phyloP scores from a whole-genome alignment of 2,329 filamentous ascomycete genomes.

The Chaetomiaceae sp. region DNA sequence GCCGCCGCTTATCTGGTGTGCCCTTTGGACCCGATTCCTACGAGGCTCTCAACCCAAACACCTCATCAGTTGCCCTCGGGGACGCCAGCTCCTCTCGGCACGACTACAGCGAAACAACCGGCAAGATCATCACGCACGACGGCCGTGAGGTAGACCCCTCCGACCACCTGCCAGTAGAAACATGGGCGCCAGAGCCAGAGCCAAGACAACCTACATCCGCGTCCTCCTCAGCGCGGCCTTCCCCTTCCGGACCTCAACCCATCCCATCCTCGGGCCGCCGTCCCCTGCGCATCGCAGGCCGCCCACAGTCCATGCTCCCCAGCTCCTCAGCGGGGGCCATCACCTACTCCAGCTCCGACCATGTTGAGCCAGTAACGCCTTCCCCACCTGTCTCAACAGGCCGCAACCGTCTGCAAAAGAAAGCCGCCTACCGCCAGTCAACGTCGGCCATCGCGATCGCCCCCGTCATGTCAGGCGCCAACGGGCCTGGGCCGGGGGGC shows the following conservation, averaged over 20 bases:
- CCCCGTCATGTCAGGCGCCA: slow-evolving; percentile 32
- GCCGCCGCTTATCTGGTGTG: slow-evolving; percentile 54
- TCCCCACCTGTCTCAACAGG: slow-evolving; percentile 31
- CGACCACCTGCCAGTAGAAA: slow-evolving; percentile 72
- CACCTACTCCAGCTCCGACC: slow-evolving; percentile 32
- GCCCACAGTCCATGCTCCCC: slow-evolving; percentile 46
- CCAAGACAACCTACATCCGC: slow-evolving; percentile 46
- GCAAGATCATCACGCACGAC: slow-evolving; percentile 71
- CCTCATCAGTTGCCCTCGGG: slow-evolving; percentile 36
- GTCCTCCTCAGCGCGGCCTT: slow-evolving; percentile 38
- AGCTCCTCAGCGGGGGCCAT: slow-evolving; percentile 27
- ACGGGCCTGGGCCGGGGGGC: slow-evolving; percentile 35
- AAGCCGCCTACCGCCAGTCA: slow-evolving; percentile 39
- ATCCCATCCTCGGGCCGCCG: slow-evolving; percentile 49
- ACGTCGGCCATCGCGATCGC: slow-evolving; percentile 34
- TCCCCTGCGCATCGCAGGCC: slow-evolving; percentile 45
- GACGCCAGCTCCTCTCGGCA: slow-evolving; percentile 30
- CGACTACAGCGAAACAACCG: slow-evolving; percentile 51
- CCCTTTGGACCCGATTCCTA: slow-evolving; percentile 76
- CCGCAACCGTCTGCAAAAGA: slow-evolving; percentile 64
- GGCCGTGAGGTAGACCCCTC: slow-evolving; percentile 75
- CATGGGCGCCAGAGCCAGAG: slow-evolving; percentile 74
- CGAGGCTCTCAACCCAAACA: slow-evolving; percentile 62
- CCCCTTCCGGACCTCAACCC: slow-evolving; percentile 50
- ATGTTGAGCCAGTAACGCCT: slow-evolving; percentile 33